phyloP scores from a whole-genome alignment of 2,329 filamentous ascomycete species.

The Neofusicoccum parvum region DNA sequence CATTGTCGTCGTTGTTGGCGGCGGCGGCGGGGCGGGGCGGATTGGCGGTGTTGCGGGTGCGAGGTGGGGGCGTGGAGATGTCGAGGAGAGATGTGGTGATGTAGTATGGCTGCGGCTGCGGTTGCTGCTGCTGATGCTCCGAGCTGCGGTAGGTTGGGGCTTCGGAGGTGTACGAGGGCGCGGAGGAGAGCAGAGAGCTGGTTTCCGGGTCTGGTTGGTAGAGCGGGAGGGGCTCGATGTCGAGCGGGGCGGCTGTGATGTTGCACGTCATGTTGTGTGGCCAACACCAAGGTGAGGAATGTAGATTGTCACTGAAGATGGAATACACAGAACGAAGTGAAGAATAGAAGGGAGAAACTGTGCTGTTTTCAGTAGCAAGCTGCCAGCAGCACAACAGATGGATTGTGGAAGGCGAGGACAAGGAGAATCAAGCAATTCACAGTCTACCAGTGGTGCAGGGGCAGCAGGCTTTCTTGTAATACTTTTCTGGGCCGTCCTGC shows the following conservation, averaged over 20 bases:
- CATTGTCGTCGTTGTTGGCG: not conserved
- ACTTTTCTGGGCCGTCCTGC: slow-evolving; percentile 22
- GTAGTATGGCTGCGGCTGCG: slow-evolving; percentile 5
- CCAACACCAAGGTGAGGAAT: too few relatives aligned
- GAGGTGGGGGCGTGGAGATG: slow-evolving; percentile 3
- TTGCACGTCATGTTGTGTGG: slow-evolving; percentile 30
- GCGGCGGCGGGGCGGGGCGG: not conserved
- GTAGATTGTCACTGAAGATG: not conserved
- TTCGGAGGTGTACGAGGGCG: slow-evolving; percentile 65
- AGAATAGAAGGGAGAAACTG: too few relatives aligned
- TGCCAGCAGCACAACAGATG: slow-evolving; percentile 6
- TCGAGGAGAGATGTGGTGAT: slow-evolving; percentile 20
- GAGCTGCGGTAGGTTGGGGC: slow-evolving; percentile 61
- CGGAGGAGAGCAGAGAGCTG: slow-evolving; percentile 65
- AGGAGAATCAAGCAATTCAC: not conserved
- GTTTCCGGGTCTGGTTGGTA: slow-evolving; percentile 62
- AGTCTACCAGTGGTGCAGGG: not conserved
- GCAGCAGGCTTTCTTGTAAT: slow-evolving; percentile 12
- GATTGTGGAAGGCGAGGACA: not conserved
- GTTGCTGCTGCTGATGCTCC: not conserved
- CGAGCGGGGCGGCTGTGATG: slow-evolving; percentile 30
- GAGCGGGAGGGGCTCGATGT: slow-evolving; percentile 34
- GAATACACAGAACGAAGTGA: not conserved
- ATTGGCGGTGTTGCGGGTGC: slow-evolving; percentile 21
- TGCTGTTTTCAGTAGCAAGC: not conserved